Percentiles rank a stretch among this genome's conserved stretches.
Conservation (phyloP, 2,329 filamentous ascomycete genomes). For the Pseudogymnoascus sp. region DNA sequence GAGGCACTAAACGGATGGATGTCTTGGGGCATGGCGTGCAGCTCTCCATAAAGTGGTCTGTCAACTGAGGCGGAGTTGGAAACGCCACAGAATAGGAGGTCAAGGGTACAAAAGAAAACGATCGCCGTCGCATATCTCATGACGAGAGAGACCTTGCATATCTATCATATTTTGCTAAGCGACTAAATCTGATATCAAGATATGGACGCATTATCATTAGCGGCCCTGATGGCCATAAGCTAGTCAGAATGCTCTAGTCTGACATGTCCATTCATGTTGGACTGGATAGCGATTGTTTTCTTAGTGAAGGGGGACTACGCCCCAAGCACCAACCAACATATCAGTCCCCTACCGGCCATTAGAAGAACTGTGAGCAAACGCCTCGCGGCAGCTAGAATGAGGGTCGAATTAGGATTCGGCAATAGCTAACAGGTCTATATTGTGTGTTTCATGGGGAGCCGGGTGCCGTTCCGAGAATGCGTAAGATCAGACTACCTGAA, state of each 20-base stretch:
- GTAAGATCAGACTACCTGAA: not conserved
- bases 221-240: not conserved
- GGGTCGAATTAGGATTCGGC: not conserved
- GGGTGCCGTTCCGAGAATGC: not conserved
- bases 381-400: not conserved
- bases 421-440: not conserved
- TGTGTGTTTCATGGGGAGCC: not conserved
- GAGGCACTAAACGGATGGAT: not conserved
- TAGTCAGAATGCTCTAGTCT: not conserved
- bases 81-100: not conserved
- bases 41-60: not conserved
- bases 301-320: not conserved
- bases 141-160: conserved; percentile 5
- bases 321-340: not conserved
- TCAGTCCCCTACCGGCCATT: not conserved
- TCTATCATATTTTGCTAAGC: conserved; percentile 1
- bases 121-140: not conserved
- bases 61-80: not conserved
- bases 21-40: not conserved
- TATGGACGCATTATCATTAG: not conserved
- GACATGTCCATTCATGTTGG: not conserved
- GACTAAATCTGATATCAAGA: conserved; percentile 1
- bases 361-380: not conserved
- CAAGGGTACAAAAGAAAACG: not conserved
- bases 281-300: not conserved